Evolutionary conservation across 345 rosid genomes (phyloP).

Genomic region (Salix brachista): DNA sequence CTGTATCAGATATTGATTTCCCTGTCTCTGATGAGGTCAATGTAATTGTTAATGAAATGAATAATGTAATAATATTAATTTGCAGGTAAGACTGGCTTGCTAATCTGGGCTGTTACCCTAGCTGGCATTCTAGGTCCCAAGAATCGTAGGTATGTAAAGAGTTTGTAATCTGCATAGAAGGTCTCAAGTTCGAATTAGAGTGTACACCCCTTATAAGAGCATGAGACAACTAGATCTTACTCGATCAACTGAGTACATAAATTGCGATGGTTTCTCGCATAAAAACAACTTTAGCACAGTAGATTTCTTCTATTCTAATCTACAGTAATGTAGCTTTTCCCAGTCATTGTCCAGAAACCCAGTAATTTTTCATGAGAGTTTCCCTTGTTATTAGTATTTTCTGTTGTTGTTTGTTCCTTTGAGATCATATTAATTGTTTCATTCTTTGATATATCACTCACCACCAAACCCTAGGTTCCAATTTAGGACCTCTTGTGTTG

Average conservation of each 20-base stretch:
- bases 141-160: too few relatives aligned
- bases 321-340: background rate
- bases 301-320: slow-evolving; percentile 6
- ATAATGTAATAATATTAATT: background rate
- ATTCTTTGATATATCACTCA: background rate
- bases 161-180: accelerated
- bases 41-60: background rate
- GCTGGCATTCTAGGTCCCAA: slow-evolving; percentile 54
- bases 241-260: accelerated
- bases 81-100: slow-evolving; percentile 71
- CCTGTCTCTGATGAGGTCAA: background rate
- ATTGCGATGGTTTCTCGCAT: too few relatives aligned
- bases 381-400: background rate
- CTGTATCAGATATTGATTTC: background rate
- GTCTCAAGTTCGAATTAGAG: accelerated
- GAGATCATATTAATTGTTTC: background rate
- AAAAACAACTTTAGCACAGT: slow-evolving; percentile 54
- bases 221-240: accelerated
- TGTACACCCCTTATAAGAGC: accelerated
- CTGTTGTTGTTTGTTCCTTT: background rate
- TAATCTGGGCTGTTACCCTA: slow-evolving; percentile 91
- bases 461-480: background rate
- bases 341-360: too few relatives aligned
- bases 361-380: background rate
- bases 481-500: too few relatives aligned